Conservation (phyloP, 139 green algal genomes). For the Chlamydomonas eustigma region DNA sequence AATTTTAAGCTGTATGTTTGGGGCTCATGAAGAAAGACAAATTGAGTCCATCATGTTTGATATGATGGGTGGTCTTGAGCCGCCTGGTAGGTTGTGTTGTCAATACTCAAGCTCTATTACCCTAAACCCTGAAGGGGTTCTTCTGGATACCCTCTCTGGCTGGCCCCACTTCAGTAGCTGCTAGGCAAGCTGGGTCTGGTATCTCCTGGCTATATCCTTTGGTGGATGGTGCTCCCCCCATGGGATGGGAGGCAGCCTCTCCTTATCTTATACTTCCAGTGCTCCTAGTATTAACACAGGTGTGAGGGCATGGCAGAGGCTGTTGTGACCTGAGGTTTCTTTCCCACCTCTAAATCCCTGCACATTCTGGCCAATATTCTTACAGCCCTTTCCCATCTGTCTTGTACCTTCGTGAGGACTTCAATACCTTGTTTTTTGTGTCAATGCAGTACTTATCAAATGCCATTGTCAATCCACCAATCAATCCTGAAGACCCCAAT, state of each 20-base stretch:
- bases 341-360: not conserved
- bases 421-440: not conserved
- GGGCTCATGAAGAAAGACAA: not conserved
- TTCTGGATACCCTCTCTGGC: constrained; percentile 84
- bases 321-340: not conserved
- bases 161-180: constrained; percentile 51
- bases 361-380: not conserved
- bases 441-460: constrained; percentile 27
- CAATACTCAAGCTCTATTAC: too few relatives aligned
- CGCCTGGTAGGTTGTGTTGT: too few relatives aligned
- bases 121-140: constrained; percentile 62
- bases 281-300: constrained; percentile 29
- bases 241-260: constrained; percentile 82
- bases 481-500: constrained; percentile 68
- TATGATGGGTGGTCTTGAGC: too few relatives aligned
- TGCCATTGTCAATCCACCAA: constrained; percentile 44
- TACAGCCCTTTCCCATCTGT: not conserved
- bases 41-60: not conserved
- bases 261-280: constrained; percentile 91
- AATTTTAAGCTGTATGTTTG: too few relatives aligned
- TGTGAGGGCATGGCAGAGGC: too few relatives aligned
- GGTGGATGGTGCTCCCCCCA: constrained; percentile 80
- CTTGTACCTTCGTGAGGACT: not conserved
- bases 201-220: constrained; percentile 81
- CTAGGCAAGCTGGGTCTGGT: constrained; percentile 31